Evolutionary conservation across 140 eudicot species (phyloP).

Genomic region (Ambrosia hybrid): DNA sequence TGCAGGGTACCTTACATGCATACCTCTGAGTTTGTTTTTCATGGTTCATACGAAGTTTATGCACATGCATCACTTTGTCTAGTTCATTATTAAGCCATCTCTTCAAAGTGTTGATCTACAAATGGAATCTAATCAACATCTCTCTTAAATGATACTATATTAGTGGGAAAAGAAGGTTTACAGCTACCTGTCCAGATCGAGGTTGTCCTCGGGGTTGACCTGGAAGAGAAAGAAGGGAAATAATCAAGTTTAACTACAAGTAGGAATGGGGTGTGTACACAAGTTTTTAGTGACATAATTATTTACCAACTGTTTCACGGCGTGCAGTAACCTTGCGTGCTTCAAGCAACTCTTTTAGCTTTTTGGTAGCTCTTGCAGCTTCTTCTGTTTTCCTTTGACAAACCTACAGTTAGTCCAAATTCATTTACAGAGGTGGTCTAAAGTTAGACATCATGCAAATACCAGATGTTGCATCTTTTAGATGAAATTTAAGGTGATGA

Average conservation of each 20-base stretch:
- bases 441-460: conserved; percentile 17
- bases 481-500: neutral
- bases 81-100: conserved; percentile 92
- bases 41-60: conserved; percentile 80
- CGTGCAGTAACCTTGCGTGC: conserved; percentile 42
- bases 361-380: conserved; percentile 66
- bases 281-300: neutral
- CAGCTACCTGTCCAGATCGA: conserved; percentile 64
- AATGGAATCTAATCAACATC: conserved; percentile 10
- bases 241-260: conserved; percentile 16
- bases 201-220: conserved; percentile 54
- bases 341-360: conserved; percentile 60
- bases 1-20: conserved; percentile 30
- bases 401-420: conserved; percentile 36
- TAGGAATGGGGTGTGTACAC: neutral
- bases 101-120: conserved; percentile 70
- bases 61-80: conserved; percentile 77
- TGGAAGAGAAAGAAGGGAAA: conserved; percentile 19
- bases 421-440: conserved; percentile 7
- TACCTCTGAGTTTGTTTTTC: conserved; percentile 86
- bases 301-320: conserved; percentile 43
- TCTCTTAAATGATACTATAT: neutral
- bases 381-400: conserved; percentile 73
- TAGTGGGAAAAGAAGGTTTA: conserved; percentile 12
- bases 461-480: conserved; percentile 17